phyloP scores from a whole-genome alignment of 2,329 filamentous ascomycete genomes.

The Clonostachys rosea region DNA sequence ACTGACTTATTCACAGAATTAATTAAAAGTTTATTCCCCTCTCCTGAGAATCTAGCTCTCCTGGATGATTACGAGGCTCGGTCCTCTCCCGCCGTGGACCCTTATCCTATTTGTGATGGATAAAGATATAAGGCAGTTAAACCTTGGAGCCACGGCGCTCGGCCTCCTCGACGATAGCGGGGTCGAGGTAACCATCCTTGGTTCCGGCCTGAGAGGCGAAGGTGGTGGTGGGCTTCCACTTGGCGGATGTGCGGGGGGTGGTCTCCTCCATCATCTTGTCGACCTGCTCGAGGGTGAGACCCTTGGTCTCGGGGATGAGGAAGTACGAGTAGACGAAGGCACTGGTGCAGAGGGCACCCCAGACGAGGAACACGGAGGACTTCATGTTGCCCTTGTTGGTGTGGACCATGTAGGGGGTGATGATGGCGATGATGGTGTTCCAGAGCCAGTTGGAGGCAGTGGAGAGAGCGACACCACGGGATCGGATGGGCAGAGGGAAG shows the following conservation, averaged over 20 bases:
- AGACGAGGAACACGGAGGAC: constrained; percentile 71
- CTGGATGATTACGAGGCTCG: too few species aligned
- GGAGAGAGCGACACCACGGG: constrained; percentile 80
- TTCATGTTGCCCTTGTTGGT: constrained; percentile 58
- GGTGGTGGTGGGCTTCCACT: constrained; percentile 70
- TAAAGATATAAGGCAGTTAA: constrained; percentile 9
- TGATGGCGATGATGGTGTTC: constrained; percentile 70
- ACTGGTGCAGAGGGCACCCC: constrained; percentile 61
- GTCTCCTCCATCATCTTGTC: constrained; percentile 88
- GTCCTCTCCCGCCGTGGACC: too few species aligned
- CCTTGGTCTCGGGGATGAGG: constrained; percentile 71
- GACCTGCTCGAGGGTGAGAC: constrained; percentile 73
- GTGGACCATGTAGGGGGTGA: constrained; percentile 69
- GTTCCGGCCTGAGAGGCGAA: constrained; percentile 47
- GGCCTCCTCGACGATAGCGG: constrained; percentile 14
- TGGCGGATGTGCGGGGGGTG: constrained; percentile 69
- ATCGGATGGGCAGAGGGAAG: constrained; percentile 84
- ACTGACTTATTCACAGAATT: too few species aligned
- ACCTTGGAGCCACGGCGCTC: constrained; percentile 22
- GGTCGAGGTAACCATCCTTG: constrained; percentile 30
- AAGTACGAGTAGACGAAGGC: constrained; percentile 66
- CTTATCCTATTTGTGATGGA: too few species aligned
- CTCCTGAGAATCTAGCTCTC: too few species aligned
- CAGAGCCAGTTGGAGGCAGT: constrained; percentile 91
- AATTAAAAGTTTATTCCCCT: too few species aligned